Base-by-base conservation (phyloP, 768 basidiomycete genomes). In the Xerocomellus amylosporus region DNA sequence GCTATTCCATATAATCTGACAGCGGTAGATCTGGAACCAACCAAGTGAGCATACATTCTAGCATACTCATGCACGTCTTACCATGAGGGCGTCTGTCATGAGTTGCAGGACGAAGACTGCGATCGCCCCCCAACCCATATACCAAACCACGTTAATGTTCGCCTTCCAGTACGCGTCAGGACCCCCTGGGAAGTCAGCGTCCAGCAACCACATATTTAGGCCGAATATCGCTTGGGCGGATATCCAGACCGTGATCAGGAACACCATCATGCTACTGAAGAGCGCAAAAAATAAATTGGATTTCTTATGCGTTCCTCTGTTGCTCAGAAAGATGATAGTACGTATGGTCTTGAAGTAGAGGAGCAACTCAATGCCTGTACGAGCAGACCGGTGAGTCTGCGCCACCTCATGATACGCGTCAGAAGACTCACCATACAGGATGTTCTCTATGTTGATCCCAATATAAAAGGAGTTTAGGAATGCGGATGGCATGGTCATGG, bases 201-300 rank as follows among this genome's bases (percentile, higher is more conserved):
- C 34, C 17, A n/a, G n/a, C n/a, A 77, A 55, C 77, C 77, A 78
- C 62, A 74, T 69, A 19, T 66, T 50, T 55, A 70, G 58, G 7
- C 66, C 66, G n/a, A 70, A 67, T 3, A 67, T 15, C 2, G 49
- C 48, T 13, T 55, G 42, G 6, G 54, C 46, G 19, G 61, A 58
- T 17, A 72, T 46, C 53, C 66, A 72, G n/a, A 74, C 50, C 0
- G 75, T 73, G 65, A 67, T 57, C 17, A 62, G 60, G 30, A 71
- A 45, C 8, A 72, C 30, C 56, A 71, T 60, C 17, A 55, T 28
- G 22, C 14, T 66, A 44, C 64, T 69, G 42, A 71, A 69, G 36
- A 57, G 5, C 40, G 39, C 58, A 15, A 65, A 66, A 13, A 64
- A 62, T 15, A 54, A 0, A 20, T 58, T 38, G 2, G 50, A 44